A percentile compares a stretch with the other conserved stretches of the same genome.
Evolutionary conservation across 1,284 basidiomycete genomes (phyloP).

Genomic region (Ceratobasidium sp.): DNA sequence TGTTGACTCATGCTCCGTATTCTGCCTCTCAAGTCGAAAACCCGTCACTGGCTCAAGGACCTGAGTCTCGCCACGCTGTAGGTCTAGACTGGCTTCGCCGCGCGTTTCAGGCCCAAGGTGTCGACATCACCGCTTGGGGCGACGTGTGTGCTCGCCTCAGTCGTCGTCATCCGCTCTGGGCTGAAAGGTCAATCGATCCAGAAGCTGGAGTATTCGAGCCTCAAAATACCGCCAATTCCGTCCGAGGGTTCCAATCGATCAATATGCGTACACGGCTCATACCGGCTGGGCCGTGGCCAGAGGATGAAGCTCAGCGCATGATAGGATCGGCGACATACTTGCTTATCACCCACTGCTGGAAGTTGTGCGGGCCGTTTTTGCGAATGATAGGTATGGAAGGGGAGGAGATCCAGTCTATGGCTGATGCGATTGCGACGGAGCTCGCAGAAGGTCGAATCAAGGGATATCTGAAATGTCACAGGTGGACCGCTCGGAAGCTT

Average conservation of each 20-base stretch:
- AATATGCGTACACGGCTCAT: neutral
- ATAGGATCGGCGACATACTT: neutral
- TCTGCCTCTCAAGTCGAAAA: no score
- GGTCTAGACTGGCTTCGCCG: neutral
- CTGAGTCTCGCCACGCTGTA: neutral
- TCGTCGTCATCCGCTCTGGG: constrained; percentile 22
- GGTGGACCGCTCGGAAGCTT: constrained; percentile 14
- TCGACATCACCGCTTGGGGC: constrained; percentile 11
- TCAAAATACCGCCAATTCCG: neutral
- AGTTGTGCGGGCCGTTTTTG: neutral
- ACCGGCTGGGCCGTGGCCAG: constrained; percentile 15
- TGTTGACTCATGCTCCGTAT: neutral
- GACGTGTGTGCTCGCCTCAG: constrained; percentile 12
- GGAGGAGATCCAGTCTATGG: neutral
- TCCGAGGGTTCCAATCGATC: constrained; percentile 24
- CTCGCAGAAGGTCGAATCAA: neutral
- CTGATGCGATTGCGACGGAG: neutral
- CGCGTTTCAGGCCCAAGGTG: constrained; percentile 9
- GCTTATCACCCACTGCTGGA: constrained; percentile 12
- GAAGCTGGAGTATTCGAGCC: neutral
- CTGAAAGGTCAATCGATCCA: neutral
- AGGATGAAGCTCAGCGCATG: neutral
- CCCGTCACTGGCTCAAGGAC: no score
- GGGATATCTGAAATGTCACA: constrained; percentile 11
- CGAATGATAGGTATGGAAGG: constrained; percentile 1